These are phyloP conservation scores for Neocucurbitaria cava DNA, from an alignment of 2,329 filamentous ascomycete genomes.

Conservation along the genomic window DNA sequence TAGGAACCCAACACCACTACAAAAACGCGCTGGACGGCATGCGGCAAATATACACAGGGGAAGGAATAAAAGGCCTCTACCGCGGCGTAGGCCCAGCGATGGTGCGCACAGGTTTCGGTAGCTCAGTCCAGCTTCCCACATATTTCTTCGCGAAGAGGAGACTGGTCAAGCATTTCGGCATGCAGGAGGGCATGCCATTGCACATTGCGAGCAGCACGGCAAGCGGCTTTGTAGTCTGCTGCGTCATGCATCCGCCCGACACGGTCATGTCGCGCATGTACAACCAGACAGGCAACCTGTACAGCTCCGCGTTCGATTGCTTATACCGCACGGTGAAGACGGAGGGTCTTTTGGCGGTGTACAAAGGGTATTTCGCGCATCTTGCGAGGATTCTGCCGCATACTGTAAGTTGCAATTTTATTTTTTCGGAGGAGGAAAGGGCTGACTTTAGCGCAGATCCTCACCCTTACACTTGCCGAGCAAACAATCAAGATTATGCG, in stretches of 20 bases:
- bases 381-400: constrained; percentile 93
- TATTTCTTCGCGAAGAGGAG: constrained; percentile 97
- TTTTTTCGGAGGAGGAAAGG: not conserved
- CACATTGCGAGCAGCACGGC: constrained; percentile 88
- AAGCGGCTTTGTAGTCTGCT: constrained; percentile 95
- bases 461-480: constrained; percentile 91
- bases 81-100: constrained; percentile 91
- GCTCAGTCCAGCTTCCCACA: constrained; percentile 93
- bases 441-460: constrained; percentile 62
- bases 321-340: constrained; percentile 88
- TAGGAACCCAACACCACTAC: constrained; percentile 97
- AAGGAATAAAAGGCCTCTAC: constrained; percentile 85
- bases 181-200: constrained; percentile 88
- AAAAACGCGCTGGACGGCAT: constrained; percentile 84
- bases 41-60: constrained; percentile 75
- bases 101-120: constrained; percentile 94
- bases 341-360: constrained; percentile 89
- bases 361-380: constrained; percentile 97
- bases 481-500: constrained; percentile 95
- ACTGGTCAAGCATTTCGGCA: constrained; percentile 79
- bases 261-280: constrained; percentile 99
- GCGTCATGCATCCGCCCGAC: constrained; percentile 98
- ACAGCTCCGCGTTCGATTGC: constrained; percentile 91
- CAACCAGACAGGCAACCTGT: constrained; percentile 98
- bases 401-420: constrained; percentile 62